Evolutionary conservation across 148 eudicot genomes (phyloP).

Genomic region (Cornus florida): DNA sequence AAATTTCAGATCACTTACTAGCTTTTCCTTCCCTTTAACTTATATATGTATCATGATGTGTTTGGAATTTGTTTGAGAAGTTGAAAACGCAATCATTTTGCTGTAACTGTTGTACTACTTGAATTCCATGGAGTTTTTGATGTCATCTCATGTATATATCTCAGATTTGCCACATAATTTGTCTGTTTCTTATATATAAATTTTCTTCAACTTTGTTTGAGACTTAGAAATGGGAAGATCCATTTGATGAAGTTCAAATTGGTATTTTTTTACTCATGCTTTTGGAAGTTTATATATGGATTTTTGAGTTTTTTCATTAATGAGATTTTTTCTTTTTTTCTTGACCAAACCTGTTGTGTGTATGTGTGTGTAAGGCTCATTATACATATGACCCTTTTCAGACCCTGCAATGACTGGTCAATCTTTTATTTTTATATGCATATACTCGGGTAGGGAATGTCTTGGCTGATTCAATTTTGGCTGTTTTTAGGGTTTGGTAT

Average conservation of each 20-base stretch:
- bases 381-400: too few species aligned
- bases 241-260: not conserved
- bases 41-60: not conserved
- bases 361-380: too few species aligned
- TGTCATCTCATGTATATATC: not conserved
- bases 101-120: not conserved
- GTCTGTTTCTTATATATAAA: too few species aligned
- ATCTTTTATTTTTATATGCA: too few species aligned
- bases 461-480: not conserved
- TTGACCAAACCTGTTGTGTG: not conserved
- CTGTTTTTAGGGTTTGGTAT: slow-evolving; percentile 1
- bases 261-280: not conserved
- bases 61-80: not conserved
- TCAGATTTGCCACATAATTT: not conserved
- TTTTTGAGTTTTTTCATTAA: not conserved
- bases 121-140: not conserved
- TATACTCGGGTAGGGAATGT: not conserved
- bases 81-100: not conserved
- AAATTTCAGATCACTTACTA: not conserved
- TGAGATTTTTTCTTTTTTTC: too few species aligned
- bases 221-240: not conserved
- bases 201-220: not conserved
- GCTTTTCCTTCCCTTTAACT: too few species aligned
- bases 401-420: too few species aligned
- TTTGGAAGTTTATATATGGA: not conserved